Percentiles rank a stretch among this genome's conserved stretches.
phyloP scores from a whole-genome alignment of 2,329 filamentous ascomycete species.

The Penicillium frequentans region DNA sequence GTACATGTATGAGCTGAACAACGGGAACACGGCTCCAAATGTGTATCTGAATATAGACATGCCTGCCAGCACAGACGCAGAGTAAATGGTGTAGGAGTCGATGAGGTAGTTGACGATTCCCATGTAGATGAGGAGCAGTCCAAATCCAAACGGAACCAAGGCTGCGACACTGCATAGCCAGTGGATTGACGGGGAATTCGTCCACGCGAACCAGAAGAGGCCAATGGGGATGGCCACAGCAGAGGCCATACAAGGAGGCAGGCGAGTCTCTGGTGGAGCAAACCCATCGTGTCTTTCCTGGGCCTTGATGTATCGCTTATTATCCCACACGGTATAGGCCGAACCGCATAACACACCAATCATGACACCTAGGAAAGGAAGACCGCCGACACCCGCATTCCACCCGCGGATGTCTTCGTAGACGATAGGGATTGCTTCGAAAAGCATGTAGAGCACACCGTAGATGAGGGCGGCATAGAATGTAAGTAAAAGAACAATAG shows the following conservation, averaged over 20 bases:
- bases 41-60: constrained; percentile 43
- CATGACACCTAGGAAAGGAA: constrained; percentile 48
- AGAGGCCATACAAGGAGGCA: constrained; percentile 48
- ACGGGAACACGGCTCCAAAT: constrained; percentile 44
- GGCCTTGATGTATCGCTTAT: constrained; percentile 1
- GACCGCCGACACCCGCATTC: constrained; percentile 6
- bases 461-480: constrained; percentile 5
- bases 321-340: neutral
- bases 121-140: constrained; percentile 34
- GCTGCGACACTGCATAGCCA: constrained; percentile 30
- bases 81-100: constrained; percentile 38
- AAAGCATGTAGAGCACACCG: constrained; percentile 5
- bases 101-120: constrained; percentile 36
- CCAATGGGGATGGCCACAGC: constrained; percentile 52
- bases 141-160: constrained; percentile 33
- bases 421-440: constrained; percentile 1
- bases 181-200: constrained; percentile 41
- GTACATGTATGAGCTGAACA: constrained; percentile 40
- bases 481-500: constrained; percentile 40
- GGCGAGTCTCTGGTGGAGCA: neutral
- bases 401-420: neutral
- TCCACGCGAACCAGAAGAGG: constrained; percentile 60
- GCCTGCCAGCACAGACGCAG: constrained; percentile 37
- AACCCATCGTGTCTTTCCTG: neutral
- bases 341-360: constrained; percentile 43